A percentile compares a stretch with the other conserved stretches of the same genome.
Conservation (phyloP, 1,139 yeast genomes). For the Zygoascus sp. region DNA sequence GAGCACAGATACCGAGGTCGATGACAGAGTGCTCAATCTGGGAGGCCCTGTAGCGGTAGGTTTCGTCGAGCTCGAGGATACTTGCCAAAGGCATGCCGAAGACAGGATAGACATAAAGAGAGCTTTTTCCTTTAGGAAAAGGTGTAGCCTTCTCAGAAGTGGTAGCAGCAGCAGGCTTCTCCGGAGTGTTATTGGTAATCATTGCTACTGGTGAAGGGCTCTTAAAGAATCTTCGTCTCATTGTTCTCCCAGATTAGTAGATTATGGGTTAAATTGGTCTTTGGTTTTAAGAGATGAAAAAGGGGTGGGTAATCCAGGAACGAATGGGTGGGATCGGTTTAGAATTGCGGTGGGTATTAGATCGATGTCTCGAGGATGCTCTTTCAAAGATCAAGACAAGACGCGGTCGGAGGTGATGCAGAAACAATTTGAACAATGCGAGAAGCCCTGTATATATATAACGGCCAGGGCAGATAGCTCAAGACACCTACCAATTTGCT, state of each 20-base stretch:
- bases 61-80: constrained; percentile 23
- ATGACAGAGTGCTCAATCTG: constrained; percentile 13
- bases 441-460: background rate
- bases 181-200: constrained; percentile 1
- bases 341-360: no score
- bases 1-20: background rate
- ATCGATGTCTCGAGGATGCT: no score
- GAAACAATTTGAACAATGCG: no score
- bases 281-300: background rate
- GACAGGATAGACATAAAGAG: constrained; percentile 15
- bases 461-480: background rate
- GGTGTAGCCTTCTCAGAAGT: background rate
- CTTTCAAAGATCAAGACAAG: no score
- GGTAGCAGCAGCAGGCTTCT: background rate
- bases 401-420: no score
- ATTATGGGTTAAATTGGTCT: background rate
- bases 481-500: background rate
- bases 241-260: background rate
- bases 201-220: background rate
- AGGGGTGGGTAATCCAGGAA: background rate
- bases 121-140: background rate
- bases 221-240: constrained; percentile 1
- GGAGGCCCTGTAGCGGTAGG: constrained; percentile 11
- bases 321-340: no score
- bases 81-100: constrained; percentile 28